phyloP scores from a whole-genome alignment of 192 early-diverging fungal genomes.

The Powellomyces hirtus region DNA sequence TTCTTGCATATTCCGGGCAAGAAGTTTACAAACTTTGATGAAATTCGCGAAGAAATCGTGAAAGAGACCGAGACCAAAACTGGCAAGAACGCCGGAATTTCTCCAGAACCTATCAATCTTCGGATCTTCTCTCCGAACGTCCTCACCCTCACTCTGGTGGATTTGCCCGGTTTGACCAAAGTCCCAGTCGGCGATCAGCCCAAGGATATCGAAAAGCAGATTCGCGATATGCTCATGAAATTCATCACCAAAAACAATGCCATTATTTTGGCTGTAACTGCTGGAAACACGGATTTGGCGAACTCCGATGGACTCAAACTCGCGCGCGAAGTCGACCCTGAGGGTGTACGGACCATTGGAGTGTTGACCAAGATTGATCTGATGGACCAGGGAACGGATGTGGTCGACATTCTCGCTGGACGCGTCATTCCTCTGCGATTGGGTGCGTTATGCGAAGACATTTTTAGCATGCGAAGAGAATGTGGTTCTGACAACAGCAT shows the following conservation, averaged over 20 bases:
- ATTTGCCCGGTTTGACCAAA: conserved; percentile 99
- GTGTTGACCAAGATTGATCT: conserved; percentile 99
- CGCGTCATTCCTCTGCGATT: conserved; percentile 94
- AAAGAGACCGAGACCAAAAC: conserved; percentile 77
- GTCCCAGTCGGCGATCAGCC: conserved; percentile 99
- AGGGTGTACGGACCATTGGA: conserved; percentile 97
- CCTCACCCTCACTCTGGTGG: conserved; percentile 96
- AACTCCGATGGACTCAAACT: conserved; percentile 99
- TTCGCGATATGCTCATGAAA: conserved; percentile 97
- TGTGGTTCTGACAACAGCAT: too few relatives aligned
- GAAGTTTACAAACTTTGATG: conserved; percentile 93
- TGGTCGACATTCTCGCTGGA: conserved; percentile 97
- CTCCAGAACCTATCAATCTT: conserved; percentile 95
- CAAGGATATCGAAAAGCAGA: conserved; percentile 98
- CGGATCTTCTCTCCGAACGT: conserved; percentile 98
- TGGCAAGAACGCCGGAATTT: conserved; percentile 72
- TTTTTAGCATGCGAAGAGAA: background rate
- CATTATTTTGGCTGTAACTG: conserved; percentile 97
- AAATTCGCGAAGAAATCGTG: conserved; percentile 96
- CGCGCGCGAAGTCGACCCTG: conserved; percentile 98
- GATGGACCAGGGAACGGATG: conserved; percentile 99
- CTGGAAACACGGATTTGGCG: conserved; percentile 97
- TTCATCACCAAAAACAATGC: conserved; percentile 97
- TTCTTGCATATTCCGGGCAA: conserved; percentile 97
- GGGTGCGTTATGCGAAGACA: conserved; percentile 51